Evolutionary conservation across 768 basidiomycete species (phyloP), one percentile per base, ranked within the genome.

Genomic region (Epithele typhae): DNA sequence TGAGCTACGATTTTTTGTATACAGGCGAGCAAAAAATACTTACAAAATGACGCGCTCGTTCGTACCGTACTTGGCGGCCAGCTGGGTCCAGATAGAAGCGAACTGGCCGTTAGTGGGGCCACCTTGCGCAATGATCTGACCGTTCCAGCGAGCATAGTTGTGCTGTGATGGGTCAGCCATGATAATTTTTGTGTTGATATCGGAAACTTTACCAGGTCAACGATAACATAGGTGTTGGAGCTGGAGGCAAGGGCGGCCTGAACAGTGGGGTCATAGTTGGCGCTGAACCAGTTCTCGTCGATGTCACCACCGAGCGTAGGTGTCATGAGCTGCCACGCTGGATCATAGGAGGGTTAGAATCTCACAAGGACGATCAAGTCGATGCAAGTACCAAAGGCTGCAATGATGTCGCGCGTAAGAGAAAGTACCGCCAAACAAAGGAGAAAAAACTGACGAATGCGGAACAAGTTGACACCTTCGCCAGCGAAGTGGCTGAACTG

Each of bases 71-170:
- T 70, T 62, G 23, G 54, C 48, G 8, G 72, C 72, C 19, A 75
- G 54, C 45, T 67, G 64, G 8, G 59, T 62, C 73, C 73, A 74
- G 41, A 74, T 45, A 19, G 58, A 66, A 14, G 68, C 66, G 44
- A 68, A 71, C 56, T 73, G 63, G 21, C 54, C 67, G 47, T 72
- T 66, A 30, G 68, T 67, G 1, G 73, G 71, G 7, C 73, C 71
- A 37, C 70, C 72, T 52, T 73, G 66, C 12, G 54, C 59, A 46
- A 68, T 67, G 67, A 59, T 72, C 12, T 21, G 61, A 8, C 74
- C 74, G 51, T 81, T 77, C 74, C 76, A 79, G 37, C 79, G 69
- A 9, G 76, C 79, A 53, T 80, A 80, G 65, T 81, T 80, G 64
- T 80, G 79, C 68, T 72, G 27, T 24, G 34, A 34, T 12, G 30